Percentiles rank a stretch among this genome's conserved stretches.
These are phyloP conservation scores for Aureobasidium sp. DNA, from an alignment of 2,329 filamentous ascomycete species.

Conservation along the genomic window DNA sequence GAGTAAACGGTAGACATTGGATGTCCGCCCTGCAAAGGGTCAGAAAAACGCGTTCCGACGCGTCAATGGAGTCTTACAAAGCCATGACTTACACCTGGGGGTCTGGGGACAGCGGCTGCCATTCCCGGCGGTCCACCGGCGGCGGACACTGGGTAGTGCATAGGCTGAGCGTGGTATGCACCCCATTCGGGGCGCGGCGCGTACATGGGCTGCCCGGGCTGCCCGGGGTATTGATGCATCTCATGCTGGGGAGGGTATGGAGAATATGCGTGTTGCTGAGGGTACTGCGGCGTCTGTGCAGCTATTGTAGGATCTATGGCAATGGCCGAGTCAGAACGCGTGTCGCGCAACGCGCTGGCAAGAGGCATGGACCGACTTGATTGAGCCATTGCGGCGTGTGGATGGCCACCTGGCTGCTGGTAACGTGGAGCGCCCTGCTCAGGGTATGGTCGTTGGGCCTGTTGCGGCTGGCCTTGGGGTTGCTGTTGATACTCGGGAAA, in stretches of 20 bases:
- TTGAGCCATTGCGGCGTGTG: conserved; percentile 92
- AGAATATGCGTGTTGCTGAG: conserved; percentile 72
- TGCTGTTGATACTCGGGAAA: conserved; percentile 76
- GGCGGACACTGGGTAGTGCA: conserved; percentile 48
- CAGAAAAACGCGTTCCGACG: conserved; percentile 14
- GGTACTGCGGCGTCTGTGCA: conserved; percentile 80
- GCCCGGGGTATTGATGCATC: conserved; percentile 71
- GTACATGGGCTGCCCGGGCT: conserved; percentile 53
- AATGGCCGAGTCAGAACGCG: conserved; percentile 93
- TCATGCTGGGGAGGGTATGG: conserved; percentile 80
- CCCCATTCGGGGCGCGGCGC: conserved; percentile 65
- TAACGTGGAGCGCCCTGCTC: conserved; percentile 47
- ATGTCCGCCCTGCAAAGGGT: conserved; percentile 39
- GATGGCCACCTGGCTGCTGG: conserved; percentile 64
- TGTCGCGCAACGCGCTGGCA: conserved; percentile 53
- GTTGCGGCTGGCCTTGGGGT: conserved; percentile 45
- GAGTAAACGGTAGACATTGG: conserved; percentile 78
- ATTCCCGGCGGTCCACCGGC: conserved; percentile 50
- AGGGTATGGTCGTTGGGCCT: conserved; percentile 8
- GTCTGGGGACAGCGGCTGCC: conserved; percentile 54
- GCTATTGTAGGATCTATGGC: conserved; percentile 99
- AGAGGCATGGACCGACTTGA: conserved; percentile 94
- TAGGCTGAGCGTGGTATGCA: conserved; percentile 50
- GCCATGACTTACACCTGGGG: conserved; percentile 52
- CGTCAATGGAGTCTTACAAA: conserved; percentile 4